These are phyloP conservation scores for Ophiostoma pallidulum DNA, from an alignment of 2,329 filamentous ascomycete species.

Conservation along the genomic window DNA sequence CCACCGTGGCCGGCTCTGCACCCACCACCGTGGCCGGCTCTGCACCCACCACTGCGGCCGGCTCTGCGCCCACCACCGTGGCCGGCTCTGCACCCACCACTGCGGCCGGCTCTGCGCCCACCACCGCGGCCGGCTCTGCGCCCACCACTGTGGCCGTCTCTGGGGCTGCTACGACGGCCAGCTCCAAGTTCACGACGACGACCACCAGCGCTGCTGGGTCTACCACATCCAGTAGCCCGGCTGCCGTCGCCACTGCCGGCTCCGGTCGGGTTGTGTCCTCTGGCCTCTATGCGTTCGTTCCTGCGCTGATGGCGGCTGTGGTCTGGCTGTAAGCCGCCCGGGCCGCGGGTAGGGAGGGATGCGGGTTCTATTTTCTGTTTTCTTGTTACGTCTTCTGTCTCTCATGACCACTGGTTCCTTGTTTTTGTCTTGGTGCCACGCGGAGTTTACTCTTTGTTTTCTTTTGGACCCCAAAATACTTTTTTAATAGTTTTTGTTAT, in stretches of 20 bases:
- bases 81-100: background rate
- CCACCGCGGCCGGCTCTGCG: background rate
- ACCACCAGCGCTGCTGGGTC: conserved; percentile 25
- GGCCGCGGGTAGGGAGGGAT: too few species aligned
- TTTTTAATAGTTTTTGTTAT: too few species aligned
- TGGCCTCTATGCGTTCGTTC: conserved; percentile 39
- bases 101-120: background rate
- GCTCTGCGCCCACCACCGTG: background rate
- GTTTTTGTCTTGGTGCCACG: too few species aligned
- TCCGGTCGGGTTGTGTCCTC: conserved; percentile 43
- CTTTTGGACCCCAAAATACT: too few species aligned
- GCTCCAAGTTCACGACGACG: conserved; percentile 18
- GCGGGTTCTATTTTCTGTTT: conserved; percentile 1
- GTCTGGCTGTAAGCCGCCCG: conserved; percentile 47
- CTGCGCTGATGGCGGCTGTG: conserved; percentile 42
- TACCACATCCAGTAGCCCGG: too few species aligned
- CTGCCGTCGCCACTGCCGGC: conserved; percentile 33
- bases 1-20: background rate
- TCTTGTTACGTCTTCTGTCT: too few species aligned
- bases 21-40: background rate
- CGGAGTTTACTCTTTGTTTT: too few species aligned
- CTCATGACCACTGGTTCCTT: too few species aligned
- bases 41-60: background rate
- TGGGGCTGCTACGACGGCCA: background rate
- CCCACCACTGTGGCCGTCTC: background rate